Evolutionary conservation across 768 basidiomycete genomes (phyloP).

Genomic region (Asterophora parasitica): DNA sequence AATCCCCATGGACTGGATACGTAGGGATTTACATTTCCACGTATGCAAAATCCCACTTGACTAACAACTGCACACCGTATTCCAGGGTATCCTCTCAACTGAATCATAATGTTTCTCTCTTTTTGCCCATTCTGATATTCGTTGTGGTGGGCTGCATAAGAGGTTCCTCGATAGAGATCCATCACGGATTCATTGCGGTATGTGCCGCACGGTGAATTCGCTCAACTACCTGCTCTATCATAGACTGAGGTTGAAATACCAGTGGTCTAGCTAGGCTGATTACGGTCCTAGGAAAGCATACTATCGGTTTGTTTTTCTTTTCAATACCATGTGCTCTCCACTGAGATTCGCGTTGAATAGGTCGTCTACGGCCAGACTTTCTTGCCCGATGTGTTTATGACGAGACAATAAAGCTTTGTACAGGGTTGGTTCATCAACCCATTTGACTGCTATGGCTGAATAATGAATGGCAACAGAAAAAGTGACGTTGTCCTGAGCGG

Average conservation of each 20-base stretch:
- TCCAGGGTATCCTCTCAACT: slow-evolving; percentile 43
- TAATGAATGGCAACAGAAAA: slow-evolving; percentile 24
- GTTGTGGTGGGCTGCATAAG: slow-evolving; percentile 32
- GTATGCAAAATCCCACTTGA: background rate
- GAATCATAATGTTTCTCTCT: slow-evolving; percentile 44
- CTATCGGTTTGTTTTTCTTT: slow-evolving; percentile 40
- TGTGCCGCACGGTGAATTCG: slow-evolving; percentile 34
- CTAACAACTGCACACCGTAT: background rate
- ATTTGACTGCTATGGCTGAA: background rate
- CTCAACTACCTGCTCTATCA: slow-evolving; percentile 6
- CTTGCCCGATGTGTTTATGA: slow-evolving; percentile 63
- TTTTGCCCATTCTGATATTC: slow-evolving; percentile 41
- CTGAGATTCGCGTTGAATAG: slow-evolving; percentile 22
- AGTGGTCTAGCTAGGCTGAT: slow-evolving; percentile 42
- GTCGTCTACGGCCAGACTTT: slow-evolving; percentile 62
- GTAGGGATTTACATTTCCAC: slow-evolving; percentile 28
- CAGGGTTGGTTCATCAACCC: slow-evolving; percentile 39
- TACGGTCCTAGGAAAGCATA: slow-evolving; percentile 51
- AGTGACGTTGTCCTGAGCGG: slow-evolving; percentile 39
- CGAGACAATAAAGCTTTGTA: slow-evolving; percentile 38
- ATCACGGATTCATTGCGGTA: slow-evolving; percentile 55
- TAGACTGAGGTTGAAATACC: background rate
- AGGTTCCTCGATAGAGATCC: slow-evolving; percentile 45
- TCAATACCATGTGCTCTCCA: slow-evolving; percentile 1
- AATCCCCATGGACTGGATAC: slow-evolving; percentile 46